Conservation (phyloP, 768 basidiomycete species). For the Grammothele lineata region DNA sequence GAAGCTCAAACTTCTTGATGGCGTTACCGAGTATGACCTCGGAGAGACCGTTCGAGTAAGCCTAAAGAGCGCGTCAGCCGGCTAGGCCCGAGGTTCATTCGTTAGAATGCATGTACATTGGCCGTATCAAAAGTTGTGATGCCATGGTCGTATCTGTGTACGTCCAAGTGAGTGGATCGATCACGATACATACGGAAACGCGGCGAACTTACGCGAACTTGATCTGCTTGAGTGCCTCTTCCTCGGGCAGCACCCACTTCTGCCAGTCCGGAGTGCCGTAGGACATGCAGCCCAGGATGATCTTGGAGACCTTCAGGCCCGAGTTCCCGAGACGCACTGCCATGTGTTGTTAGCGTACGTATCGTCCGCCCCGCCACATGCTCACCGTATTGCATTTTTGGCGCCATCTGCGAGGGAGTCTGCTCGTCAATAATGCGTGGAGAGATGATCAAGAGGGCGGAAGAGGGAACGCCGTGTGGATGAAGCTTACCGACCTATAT, state of each 20-base stretch:
- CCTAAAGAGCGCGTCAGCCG: too few species aligned
- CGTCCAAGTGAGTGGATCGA: neutral
- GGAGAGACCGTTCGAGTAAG: conserved; percentile 36
- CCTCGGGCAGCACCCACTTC: conserved; percentile 34
- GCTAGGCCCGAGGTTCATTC: too few species aligned
- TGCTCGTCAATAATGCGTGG: too few species aligned
- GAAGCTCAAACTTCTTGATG: conserved; percentile 38
- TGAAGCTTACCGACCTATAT: too few species aligned
- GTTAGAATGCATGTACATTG: conserved; percentile 20
- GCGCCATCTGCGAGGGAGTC: too few species aligned
- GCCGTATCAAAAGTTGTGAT: conserved; percentile 36
- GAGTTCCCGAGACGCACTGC: conserved; percentile 40
- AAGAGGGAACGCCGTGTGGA: too few species aligned
- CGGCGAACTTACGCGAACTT: conserved; percentile 32
- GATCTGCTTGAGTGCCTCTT: conserved; percentile 33
- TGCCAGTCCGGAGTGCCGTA: conserved; percentile 27
- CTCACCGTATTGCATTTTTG: neutral
- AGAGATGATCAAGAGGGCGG: too few species aligned
- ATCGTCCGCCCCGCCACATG: neutral
- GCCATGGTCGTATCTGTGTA: conserved; percentile 31
- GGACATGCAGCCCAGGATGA: conserved; percentile 32
- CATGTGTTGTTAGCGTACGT: neutral
- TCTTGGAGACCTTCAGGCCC: conserved; percentile 36
- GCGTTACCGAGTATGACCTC: conserved; percentile 44
- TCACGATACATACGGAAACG: neutral